Base-by-base conservation (phyloP, 1,139 yeast genomes). In the Wickerhamiella pararugosa region DNA sequence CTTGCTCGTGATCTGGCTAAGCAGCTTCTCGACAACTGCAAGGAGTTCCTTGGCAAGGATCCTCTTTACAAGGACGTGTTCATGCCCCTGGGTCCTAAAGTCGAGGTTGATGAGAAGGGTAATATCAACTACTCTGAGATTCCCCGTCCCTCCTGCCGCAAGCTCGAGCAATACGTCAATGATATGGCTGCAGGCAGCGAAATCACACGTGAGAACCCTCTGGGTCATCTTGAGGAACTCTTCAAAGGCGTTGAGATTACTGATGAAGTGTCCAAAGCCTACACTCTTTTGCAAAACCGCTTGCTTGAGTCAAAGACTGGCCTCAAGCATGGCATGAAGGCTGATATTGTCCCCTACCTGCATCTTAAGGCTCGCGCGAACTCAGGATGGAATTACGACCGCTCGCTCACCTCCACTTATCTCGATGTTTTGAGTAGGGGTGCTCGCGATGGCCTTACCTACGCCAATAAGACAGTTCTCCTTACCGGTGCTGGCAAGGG, bases 401-500 rank as follows among this genome's bases (percentile, higher is more conserved):
- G 79, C 55, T 70, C 72, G 51, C 70, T 82, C 52, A 79, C 98
- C 40, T 71, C 90, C 30, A 57, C 69, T 37, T 90, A 80, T 66
- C 75, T 90, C 62, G 90, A 86, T 60, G 93, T 93, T 45, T 76
- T 90, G 59, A 97, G 90, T 66, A 71, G 73, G 50, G 94, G 93
- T 59, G 96, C 98, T 39, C 75, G 84, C 50, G 67, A 86, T 54
- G 98, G 98, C 67, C 73, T 86, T 49, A 73, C 94, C 34, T 90
- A 79, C 71, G 79, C 80, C 62, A 83, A 77, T 63, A 90, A 86
- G 66, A 77, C 79, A 53, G 95, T 87, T 43, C 75, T 90, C 58
- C 72, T 90, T 54, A 90, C 98, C 43, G 98, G 98, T 70, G 97
- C 97, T 42, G 98, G 98, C 70, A 90, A 84, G 43, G 98, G 97